Evolutionary conservation across 768 basidiomycete species (phyloP), one percentile per base, ranked within the genome.

Genomic region (Agrocybe pediades): DNA sequence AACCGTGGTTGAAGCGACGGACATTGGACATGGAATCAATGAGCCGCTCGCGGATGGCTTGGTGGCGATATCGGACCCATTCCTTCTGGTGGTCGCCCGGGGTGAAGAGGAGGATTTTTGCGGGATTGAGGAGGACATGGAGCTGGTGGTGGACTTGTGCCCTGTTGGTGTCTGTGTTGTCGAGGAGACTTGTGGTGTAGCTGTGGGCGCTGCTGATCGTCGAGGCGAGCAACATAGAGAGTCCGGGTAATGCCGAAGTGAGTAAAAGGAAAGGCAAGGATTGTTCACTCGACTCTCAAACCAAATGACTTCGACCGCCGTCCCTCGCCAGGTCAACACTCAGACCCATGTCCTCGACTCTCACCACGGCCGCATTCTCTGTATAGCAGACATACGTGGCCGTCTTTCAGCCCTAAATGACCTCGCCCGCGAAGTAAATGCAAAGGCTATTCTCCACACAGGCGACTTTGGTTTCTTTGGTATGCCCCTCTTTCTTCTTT

Each of bases 381-480:
- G 96, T 68, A 82, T 98, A 57, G 95, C 97, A 33, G 97, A 99
- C 73, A 89, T 92, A 60, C 86, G 90, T 56, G 95, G 94, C 61
- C 86, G 88, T 56, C 81, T 94, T 42, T 92, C 90, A 41, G 84
- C 84, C 44, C 82, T 99, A 66, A 98, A 98, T 70, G 85, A 92
- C 71, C 84, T 97, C 49, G 95, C 95, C 16, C 76, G 87, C 42
- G 93, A 97, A 61, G 85, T 85, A 53, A 88, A 90, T 65, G 97
- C 95, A 20, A 83, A 87, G 54, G 96, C 95, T 16, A 87, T 98
- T 68, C 91, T 99, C 54, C 96, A 98, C 68, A 96, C 95, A 0
- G 97, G 97, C 49, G 97, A 99, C 76, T 98, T 98, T 84, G 97
- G 97, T 54, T 97, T 99, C 75, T 97, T 96, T 71, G 93, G 92